Evolutionary conservation across 2,329 filamentous ascomycete species (phyloP).

Genomic region (Ophiostoma quercus): DNA sequence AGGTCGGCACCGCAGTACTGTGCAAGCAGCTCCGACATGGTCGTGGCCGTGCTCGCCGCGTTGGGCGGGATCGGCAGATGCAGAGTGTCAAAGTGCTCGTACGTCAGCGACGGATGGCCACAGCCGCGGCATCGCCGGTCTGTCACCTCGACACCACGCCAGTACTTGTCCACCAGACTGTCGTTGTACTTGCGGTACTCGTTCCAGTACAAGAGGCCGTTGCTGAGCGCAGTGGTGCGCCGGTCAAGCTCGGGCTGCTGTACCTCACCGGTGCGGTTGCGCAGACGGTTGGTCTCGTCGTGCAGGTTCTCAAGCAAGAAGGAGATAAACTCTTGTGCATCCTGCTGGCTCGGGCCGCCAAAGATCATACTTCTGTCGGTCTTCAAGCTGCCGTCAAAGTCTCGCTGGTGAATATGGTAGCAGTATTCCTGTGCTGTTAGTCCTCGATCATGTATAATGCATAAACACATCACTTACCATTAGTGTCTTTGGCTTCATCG

Average conservation of each 20-base stretch:
- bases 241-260: constrained; percentile 30
- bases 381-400: constrained; percentile 30
- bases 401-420: constrained; percentile 52
- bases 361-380: constrained; percentile 47
- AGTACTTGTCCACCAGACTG: constrained; percentile 74
- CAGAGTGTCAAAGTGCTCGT: constrained; percentile 51
- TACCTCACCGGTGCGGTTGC: constrained; percentile 37
- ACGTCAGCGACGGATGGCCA: constrained; percentile 45
- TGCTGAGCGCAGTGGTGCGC: constrained; percentile 40
- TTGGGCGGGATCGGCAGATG: constrained; percentile 39
- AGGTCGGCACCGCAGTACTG: constrained; percentile 64
- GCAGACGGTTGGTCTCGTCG: constrained; percentile 69
- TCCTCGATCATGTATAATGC: background rate
- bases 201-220: constrained; percentile 69
- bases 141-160: constrained; percentile 69
- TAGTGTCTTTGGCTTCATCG: constrained; percentile 51
- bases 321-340: constrained; percentile 82
- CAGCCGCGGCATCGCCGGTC: constrained; percentile 62
- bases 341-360: constrained; percentile 74
- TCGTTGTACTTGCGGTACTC: constrained; percentile 63
- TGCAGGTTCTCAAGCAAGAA: constrained; percentile 78
- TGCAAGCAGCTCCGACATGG: constrained; percentile 59
- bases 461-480: constrained; percentile 44
- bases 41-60: constrained; percentile 29
- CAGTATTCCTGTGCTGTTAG: constrained; percentile 50